A percentile compares a stretch with the other conserved stretches of the same genome.
These are phyloP conservation scores for Draba incana DNA, from an alignment of 345 rosid genomes.

Conservation along the genomic window DNA sequence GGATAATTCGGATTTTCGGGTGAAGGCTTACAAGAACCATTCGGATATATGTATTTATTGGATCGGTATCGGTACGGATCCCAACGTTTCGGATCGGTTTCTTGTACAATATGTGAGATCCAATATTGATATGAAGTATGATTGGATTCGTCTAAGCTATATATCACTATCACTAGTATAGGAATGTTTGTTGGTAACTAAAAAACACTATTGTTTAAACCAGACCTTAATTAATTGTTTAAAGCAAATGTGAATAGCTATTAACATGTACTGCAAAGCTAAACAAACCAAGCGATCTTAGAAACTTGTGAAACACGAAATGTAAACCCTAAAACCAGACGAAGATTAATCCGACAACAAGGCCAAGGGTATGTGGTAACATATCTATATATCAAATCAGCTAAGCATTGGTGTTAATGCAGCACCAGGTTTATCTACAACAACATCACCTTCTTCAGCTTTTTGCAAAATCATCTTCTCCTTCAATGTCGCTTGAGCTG, in stretches of 20 bases:
- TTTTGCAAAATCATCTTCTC: slow-evolving; percentile 30
- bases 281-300: slow-evolving; percentile 14
- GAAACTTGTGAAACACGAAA: slow-evolving; percentile 7
- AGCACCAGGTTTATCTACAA: slow-evolving; percentile 23
- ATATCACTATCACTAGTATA: no score
- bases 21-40: no score
- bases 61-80: no score
- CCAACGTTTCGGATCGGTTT: no score
- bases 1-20: no score
- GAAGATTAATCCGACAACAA: neutral
- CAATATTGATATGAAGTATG: no score
- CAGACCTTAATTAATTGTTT: slow-evolving; percentile 1
- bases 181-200: neutral
- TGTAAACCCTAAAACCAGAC: neutral
- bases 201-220: neutral
- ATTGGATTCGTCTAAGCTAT: no score
- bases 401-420: no score
- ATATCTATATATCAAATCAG: no score
- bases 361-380: no score
- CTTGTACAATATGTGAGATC: no score
- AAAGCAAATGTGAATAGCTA: slow-evolving; percentile 1
- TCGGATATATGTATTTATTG: no score
- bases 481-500: slow-evolving; percentile 46
- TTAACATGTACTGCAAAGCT: neutral
- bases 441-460: slow-evolving; percentile 52